Evolutionary conservation across 1,139 yeast species (phyloP), one percentile per base, ranked within the genome.

Genomic region (Blastobotrys proliferans): DNA sequence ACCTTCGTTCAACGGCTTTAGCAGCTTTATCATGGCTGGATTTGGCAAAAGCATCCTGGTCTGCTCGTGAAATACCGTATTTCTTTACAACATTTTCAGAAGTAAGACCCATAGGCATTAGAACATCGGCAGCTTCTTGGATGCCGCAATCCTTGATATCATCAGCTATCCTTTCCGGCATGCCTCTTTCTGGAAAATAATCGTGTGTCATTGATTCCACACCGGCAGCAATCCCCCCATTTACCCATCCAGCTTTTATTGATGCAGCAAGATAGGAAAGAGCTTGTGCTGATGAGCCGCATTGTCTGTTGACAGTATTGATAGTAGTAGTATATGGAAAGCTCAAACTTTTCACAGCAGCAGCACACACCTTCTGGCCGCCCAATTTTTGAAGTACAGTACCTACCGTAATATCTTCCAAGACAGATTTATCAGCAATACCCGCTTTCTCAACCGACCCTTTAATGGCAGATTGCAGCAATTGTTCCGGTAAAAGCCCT

Each of bases 131-230:
- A 16, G 69, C 30, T 27, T 27, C 30, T 27, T 27, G 30, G 6
- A 27, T 16, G 14, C 13, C 9, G 13, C 6, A 11, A 66, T 11
- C 61, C 66, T 17, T 47, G 51, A 27, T 25, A 4, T 50, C 55
- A 42, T 56, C 53, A 20, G 59, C 54, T 18, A 64, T 54, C 35
- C 69, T 50, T 1, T 54, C 47, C 3, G 70, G 70, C 24, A 66
- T 63, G 14, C 71, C 71, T 46, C 69, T 53, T 27, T 68, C 67
- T 6, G 73, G 69, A 50, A 66, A 67, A 52, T 68, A 69, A 53
- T 69, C 71, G 50, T 53, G 57, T n/a, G 72, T 64, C 73, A 69
- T 69, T 3, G 70, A 63, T 52, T 69, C 74, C 16, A 69, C 73
- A 35, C 74, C 74, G 20, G 72, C 74, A 8, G 73, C 73, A 43